Evolutionary conservation across 495 filamentous ascomycete species (phyloP), one percentile per base, ranked within the genome.

Genomic region (Acidomyces sp.): DNA sequence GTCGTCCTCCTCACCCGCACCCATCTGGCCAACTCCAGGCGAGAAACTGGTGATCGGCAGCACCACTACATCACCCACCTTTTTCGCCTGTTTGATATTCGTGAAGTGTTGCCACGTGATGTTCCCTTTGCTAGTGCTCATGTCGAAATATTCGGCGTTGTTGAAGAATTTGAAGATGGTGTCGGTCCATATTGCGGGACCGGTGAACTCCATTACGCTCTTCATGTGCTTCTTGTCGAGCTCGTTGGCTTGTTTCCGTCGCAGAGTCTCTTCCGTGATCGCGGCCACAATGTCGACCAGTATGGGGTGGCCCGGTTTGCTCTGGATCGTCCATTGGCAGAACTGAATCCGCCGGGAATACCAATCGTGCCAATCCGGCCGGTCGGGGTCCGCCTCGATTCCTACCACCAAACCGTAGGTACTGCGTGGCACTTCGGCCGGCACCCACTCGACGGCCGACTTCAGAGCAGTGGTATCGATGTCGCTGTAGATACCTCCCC

Each of bases 241-340:
- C 21, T 68, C 65, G 1, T 82, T 82, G 15, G 64, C 64, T 46
- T 70, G 66, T 62, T 93, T 88, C 58, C 79, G 72, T 40, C 72
- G 70, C 27, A 96, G 64, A 5, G 87, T 80, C 55, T 85, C 74
- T 48, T 81, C 67, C 0, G 86, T 93, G 52, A 97, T 82, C 45
- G 77, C 79, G 11, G 82, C 70, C 20, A 97, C 82, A 37, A 95
- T 74, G 41, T 95, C 85, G 19, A 82, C 72, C 33, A 97, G 66
- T 16, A 95, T 79, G 0, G 90, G 90, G 54, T 97, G 90, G 6
- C 90, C 90, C 0, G 90, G 81, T 59, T 97, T 97, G 29, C 82
- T 64, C 55, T 95, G 88, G 37, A 97, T 94, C 3, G 90, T 97
- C 90, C 90, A 97, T 57, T 97, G 90, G 60, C 90, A 97, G 60